These are phyloP conservation scores for Trichoderma sp. DNA, from an alignment of 2,329 filamentous ascomycete species.

Conservation along the genomic window DNA sequence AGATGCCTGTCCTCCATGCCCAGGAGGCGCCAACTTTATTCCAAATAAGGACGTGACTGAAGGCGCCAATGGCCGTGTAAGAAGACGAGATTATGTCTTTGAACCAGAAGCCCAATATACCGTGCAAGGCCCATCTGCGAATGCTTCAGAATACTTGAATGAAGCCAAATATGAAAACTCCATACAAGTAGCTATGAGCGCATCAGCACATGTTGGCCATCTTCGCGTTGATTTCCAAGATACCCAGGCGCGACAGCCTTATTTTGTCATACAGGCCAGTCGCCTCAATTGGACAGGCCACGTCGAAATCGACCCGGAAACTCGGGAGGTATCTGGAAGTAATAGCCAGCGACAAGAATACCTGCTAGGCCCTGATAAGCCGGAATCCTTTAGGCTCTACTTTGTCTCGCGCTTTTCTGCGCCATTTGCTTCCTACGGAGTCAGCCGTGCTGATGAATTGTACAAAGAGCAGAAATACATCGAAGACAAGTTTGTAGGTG, in stretches of 20 bases:
- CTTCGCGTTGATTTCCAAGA: conserved; percentile 47
- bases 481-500: conserved; percentile 45
- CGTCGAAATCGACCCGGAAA: conserved; percentile 43
- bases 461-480: conserved; percentile 32
- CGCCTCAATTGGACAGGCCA: conserved; percentile 52
- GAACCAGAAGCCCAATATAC: conserved; percentile 33
- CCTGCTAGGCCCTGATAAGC: conserved; percentile 47
- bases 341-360: conserved; percentile 54
- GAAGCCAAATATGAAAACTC: conserved; percentile 28
- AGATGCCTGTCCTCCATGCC: conserved; percentile 46
- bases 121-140: background rate
- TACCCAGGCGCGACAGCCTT: conserved; percentile 34
- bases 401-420: conserved; percentile 53
- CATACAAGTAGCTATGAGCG: conserved; percentile 45
- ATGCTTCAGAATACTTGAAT: background rate
- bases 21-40: conserved; percentile 34
- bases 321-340: conserved; percentile 47
- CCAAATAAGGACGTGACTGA: conserved; percentile 34
- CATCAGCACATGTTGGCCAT: conserved; percentile 48
- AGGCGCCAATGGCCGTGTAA: conserved; percentile 47
- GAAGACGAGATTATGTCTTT: conserved; percentile 21
- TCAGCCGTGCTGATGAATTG: conserved; percentile 38
- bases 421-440: conserved; percentile 46
- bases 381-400: conserved; percentile 48
- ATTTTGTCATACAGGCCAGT: conserved; percentile 50